Conservation (phyloP, 495 filamentous ascomycete species). For the Aspergillus campestris region DNA sequence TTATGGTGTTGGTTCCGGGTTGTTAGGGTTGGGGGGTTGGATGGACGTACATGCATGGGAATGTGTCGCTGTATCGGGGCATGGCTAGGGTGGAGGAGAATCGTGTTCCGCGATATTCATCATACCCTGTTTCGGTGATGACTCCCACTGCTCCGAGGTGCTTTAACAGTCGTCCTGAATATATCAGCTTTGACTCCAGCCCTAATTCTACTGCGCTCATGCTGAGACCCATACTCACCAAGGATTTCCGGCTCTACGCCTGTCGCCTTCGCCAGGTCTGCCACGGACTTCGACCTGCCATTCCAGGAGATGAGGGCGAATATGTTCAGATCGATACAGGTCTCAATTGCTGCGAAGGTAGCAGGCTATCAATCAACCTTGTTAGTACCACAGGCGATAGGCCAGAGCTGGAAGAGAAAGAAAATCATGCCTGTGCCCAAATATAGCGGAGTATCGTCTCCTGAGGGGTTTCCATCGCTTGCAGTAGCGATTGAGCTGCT, state of each 20-base stretch:
- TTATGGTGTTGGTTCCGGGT: neutral
- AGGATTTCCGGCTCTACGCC: neutral
- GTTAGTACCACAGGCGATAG: neutral
- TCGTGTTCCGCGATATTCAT: slow-evolving; percentile 31
- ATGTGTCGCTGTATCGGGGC: slow-evolving; percentile 7
- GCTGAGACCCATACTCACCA: neutral
- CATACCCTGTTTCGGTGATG: slow-evolving; percentile 25
- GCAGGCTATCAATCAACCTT: neutral
- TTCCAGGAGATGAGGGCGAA: neutral
- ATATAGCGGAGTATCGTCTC: slow-evolving; percentile 34
- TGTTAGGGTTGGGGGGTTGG: neutral
- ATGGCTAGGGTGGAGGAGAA: slow-evolving; percentile 29
- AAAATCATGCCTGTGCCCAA: slow-evolving; percentile 27
- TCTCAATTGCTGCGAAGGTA: slow-evolving; percentile 1
- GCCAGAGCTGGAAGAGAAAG: neutral
- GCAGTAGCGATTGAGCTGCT: slow-evolving; percentile 20
- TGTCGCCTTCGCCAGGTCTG: neutral
- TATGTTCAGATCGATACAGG: neutral
- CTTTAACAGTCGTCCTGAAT: slow-evolving; percentile 24
- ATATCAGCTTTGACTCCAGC: neutral
- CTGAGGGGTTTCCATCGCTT: slow-evolving; percentile 32
- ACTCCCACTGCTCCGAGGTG: slow-evolving; percentile 38
- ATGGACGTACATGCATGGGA: slow-evolving; percentile 8
- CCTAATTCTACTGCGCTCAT: neutral
- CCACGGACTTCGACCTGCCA: neutral